Evolutionary conservation across 2,329 filamentous ascomycete genomes (phyloP).

Genomic region (Ascochyta fabae): DNA sequence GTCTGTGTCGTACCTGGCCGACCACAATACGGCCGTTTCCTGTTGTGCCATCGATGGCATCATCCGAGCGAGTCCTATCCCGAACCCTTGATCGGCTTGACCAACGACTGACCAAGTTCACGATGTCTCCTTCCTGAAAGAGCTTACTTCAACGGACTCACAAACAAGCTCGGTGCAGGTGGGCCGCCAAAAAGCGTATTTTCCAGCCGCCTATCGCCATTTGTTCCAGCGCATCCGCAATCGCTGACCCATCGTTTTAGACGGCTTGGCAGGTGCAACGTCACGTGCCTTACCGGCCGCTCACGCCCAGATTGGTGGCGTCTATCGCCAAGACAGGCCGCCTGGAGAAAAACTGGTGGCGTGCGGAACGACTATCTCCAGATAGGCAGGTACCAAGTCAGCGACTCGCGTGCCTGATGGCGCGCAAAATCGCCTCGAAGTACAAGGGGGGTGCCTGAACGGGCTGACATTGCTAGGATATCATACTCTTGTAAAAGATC

Average conservation of each 20-base stretch:
- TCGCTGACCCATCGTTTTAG: constrained; percentile 18
- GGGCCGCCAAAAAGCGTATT: constrained; percentile 32
- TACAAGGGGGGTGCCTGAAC: too few relatives aligned
- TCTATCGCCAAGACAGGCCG: constrained; percentile 5
- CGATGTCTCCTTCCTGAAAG: constrained; percentile 31
- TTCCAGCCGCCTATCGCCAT: constrained; percentile 27
- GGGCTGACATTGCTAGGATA: too few relatives aligned
- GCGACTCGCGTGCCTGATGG: constrained; percentile 9
- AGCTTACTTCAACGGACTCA: constrained; percentile 22
- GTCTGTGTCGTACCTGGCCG: constrained; percentile 22
- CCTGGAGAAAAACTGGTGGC: constrained; percentile 10
- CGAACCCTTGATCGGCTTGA: neutral
- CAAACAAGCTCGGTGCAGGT: constrained; percentile 35
- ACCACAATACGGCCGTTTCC: constrained; percentile 11
- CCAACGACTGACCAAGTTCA: constrained; percentile 13
- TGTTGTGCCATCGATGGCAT: constrained; percentile 26
- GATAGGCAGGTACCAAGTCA: constrained; percentile 13
- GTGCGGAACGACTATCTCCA: constrained; percentile 8
- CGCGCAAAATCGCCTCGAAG: constrained; percentile 6
- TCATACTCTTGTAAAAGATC: too few relatives aligned
- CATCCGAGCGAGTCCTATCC: constrained; percentile 18
- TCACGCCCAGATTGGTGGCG: constrained; percentile 24
- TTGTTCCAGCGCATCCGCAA: constrained; percentile 21
- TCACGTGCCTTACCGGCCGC: constrained; percentile 12
- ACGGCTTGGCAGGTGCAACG: constrained; percentile 24